Evolutionary conservation across 148 eudicot species (phyloP).

Genomic region (Persicaria tinctoria): DNA sequence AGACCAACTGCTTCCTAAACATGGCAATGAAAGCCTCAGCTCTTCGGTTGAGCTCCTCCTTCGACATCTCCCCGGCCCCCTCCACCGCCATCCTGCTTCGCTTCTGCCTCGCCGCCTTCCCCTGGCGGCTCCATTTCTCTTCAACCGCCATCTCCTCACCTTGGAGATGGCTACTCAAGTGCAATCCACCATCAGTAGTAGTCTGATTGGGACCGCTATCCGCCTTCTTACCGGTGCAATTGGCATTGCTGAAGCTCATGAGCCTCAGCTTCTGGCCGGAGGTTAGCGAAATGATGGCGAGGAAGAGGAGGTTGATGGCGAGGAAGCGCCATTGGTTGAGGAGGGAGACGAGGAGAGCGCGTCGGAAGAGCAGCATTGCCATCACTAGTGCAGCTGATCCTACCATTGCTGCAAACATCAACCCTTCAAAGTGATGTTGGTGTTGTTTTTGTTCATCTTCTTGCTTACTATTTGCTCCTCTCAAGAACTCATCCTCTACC

Average conservation of each 20-base stretch:
- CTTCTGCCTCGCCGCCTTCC: neutral
- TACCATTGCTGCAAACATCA: constrained; percentile 43
- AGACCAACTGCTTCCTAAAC: constrained; percentile 52
- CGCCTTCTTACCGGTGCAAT: neutral
- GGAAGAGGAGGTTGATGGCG: constrained; percentile 45
- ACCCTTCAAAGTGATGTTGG: constrained; percentile 35
- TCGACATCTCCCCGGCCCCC: constrained; percentile 22
- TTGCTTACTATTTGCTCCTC: constrained; percentile 3
- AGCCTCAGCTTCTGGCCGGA: constrained; percentile 17
- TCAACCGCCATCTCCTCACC: neutral
- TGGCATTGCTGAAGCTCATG: neutral
- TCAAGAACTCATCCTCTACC: neutral
- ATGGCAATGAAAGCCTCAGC: constrained; percentile 60
- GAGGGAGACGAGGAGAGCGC: constrained; percentile 31
- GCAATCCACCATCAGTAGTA: neutral
- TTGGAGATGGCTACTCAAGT: neutral
- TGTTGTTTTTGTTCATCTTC: constrained; percentile 14
- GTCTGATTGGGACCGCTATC: neutral
- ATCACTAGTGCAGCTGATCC: constrained; percentile 16
- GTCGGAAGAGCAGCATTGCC: constrained; percentile 32
- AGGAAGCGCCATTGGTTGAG: constrained; percentile 54
- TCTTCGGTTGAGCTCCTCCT: constrained; percentile 57
- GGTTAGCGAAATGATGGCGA: constrained; percentile 34
- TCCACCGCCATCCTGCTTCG: constrained; percentile 15
- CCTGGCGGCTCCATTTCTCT: neutral